Conservation (phyloP, 495 filamentous ascomycete species). For the Xylaria longipes region DNA sequence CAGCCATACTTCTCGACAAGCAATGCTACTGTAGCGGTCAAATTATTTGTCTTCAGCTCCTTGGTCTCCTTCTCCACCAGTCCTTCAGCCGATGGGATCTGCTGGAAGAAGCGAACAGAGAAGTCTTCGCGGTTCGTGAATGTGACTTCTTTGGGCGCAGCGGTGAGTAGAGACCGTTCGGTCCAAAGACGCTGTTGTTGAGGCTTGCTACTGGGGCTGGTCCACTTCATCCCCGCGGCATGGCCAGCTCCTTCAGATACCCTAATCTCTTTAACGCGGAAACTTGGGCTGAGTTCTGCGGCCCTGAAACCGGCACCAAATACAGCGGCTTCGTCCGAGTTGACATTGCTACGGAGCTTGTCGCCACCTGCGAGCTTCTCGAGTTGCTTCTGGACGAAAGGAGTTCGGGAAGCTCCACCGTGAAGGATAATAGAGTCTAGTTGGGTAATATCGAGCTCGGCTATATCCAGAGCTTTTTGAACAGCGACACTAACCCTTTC, state of each 20-base stretch:
- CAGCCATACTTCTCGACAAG: slow-evolving; percentile 81
- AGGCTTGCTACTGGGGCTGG: slow-evolving; percentile 65
- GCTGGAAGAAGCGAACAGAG: slow-evolving; percentile 79
- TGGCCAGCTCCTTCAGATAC: slow-evolving; percentile 76
- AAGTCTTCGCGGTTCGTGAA: slow-evolving; percentile 88
- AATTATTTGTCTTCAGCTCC: slow-evolving; percentile 73
- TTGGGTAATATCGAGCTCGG: slow-evolving; percentile 74
- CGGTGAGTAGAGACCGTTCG: slow-evolving; percentile 74
- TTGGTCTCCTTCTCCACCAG: slow-evolving; percentile 54
- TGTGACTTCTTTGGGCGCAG: slow-evolving; percentile 80
- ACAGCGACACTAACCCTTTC: slow-evolving; percentile 73
- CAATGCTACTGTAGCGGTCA: slow-evolving; percentile 79
- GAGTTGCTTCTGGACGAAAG: slow-evolving; percentile 90
- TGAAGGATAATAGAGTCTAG: slow-evolving; percentile 92
- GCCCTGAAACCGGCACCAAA: slow-evolving; percentile 97
- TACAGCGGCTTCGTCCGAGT: slow-evolving; percentile 95
- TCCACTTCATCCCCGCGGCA: slow-evolving; percentile 76
- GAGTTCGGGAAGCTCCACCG: slow-evolving; percentile 88
- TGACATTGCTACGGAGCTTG: slow-evolving; percentile 92
- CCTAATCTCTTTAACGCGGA: slow-evolving; percentile 96
- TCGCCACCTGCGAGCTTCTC: slow-evolving; percentile 75
- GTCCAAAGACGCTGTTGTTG: slow-evolving; percentile 76
- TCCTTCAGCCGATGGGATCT: slow-evolving; percentile 53
- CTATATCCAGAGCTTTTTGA: slow-evolving; percentile 73
- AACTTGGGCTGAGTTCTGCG: slow-evolving; percentile 87